These are phyloP conservation scores for Alternaria brassicicola DNA, from an alignment of 2,329 filamentous ascomycete genomes.

Conservation along the genomic window DNA sequence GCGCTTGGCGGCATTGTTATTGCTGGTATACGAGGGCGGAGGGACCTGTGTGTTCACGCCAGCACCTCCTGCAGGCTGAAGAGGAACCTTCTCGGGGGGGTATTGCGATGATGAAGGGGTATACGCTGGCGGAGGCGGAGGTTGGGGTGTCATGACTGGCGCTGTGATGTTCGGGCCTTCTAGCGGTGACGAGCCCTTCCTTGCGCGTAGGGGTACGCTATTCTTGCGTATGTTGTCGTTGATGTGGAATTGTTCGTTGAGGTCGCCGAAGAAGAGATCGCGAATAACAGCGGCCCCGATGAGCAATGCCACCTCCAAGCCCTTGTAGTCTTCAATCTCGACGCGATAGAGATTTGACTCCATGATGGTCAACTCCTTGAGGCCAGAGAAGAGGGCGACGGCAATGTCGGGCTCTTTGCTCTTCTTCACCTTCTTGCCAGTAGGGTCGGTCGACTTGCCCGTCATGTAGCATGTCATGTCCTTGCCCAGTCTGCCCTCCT, in stretches of 20 bases:
- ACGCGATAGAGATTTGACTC: slow-evolving; percentile 90
- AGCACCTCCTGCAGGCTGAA: slow-evolving; percentile 22
- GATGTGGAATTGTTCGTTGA: slow-evolving; percentile 80
- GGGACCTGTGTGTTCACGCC: slow-evolving; percentile 23
- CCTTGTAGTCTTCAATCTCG: slow-evolving; percentile 92
- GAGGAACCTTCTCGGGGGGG: slow-evolving; percentile 27
- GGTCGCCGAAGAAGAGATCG: slow-evolving; percentile 67
- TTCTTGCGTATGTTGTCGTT: slow-evolving; percentile 49
- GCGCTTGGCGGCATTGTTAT: slow-evolving; percentile 30
- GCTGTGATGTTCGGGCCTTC: slow-evolving; percentile 34
- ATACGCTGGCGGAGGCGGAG: slow-evolving; percentile 33
- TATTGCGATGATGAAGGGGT: slow-evolving; percentile 28
- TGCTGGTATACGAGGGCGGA: slow-evolving; percentile 22
- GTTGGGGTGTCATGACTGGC: slow-evolving; percentile 43
- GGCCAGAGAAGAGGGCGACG: slow-evolving; percentile 76
- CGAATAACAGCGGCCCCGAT: slow-evolving; percentile 65
- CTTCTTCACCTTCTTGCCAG: slow-evolving; percentile 67
- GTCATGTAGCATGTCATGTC: slow-evolving; percentile 89
- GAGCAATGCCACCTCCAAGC: slow-evolving; percentile 80
- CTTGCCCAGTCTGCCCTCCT: slow-evolving; percentile 82
- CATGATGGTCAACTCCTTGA: slow-evolving; percentile 84
- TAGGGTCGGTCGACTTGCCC: slow-evolving; percentile 71
- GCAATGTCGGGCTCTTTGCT: slow-evolving; percentile 94
- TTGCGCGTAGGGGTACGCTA: slow-evolving; percentile 42
- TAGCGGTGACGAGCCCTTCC: slow-evolving; percentile 45